Conservation (phyloP, 331 rosid species). For the Malus hybrid region DNA sequence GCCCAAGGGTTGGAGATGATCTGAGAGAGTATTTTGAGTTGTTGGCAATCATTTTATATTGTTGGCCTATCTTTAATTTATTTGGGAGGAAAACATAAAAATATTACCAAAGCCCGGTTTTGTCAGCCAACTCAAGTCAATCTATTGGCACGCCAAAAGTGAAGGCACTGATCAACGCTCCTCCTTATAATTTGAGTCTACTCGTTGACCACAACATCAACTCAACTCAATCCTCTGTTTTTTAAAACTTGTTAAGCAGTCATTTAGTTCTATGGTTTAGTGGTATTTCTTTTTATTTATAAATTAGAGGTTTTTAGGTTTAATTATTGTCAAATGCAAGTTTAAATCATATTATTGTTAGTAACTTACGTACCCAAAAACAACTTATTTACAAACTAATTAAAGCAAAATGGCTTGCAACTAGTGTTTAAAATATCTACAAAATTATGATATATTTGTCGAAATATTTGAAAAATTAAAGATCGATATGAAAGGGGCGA, state of each 20-base stretch:
- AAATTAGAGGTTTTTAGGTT: rapidly evolving
- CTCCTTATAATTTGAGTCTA: background rate
- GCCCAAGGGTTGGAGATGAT: too few species aligned
- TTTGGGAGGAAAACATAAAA: background rate
- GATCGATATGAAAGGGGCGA: too few species aligned
- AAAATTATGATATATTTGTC: too few species aligned
- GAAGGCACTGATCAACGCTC: background rate
- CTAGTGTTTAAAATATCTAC: too few species aligned
- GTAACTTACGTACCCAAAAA: too few species aligned
- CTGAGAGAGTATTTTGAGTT: background rate
- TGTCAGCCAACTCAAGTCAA: background rate
- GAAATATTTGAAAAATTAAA: too few species aligned
- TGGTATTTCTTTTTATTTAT: rapidly evolving
- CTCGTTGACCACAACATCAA: background rate
- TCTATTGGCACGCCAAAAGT: background rate
- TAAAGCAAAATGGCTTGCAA: too few species aligned
- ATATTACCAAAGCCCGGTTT: background rate
- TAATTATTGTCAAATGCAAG: rapidly evolving
- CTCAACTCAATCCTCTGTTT: too few species aligned
- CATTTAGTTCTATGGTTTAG: too few species aligned
- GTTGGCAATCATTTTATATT: background rate
- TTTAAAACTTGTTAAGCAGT: rapidly evolving
- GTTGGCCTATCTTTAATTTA: background rate
- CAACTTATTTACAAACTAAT: background rate
- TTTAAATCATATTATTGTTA: too few species aligned